Base-by-base conservation (phyloP, 306 rosid species). In the Hylodesmum podocarpum region DNA sequence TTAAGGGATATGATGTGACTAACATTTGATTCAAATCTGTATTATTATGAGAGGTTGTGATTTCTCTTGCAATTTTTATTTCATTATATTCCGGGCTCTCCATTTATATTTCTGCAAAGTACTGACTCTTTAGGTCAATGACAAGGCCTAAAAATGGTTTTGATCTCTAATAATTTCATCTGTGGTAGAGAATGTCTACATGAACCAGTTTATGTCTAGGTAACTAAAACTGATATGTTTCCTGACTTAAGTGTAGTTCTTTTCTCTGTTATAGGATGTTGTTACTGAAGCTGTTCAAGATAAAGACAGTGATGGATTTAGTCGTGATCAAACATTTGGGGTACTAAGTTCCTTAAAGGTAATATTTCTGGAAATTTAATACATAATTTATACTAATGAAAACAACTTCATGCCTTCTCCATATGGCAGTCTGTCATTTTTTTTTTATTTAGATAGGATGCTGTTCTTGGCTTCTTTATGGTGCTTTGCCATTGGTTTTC, bases 261-360 rank as follows among this genome's bases (percentile, higher is more conserved):
- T 55, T 69, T n/a, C 40, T 27, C 39, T 18, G 70, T 77, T 77
- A 36, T 83, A 95, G 99, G 99, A 92, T 12, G 40, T 76, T 50
- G 97, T 87, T 58, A 81, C 82, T 73, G 88, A 70, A 80, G 88
- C 85, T 50, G 67, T 83, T 70, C 84, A 67, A 78, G 84, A 84
- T 82, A 86, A 81, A 80, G 94, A 87, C 58, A 82, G 59, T 72
- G 87, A 87, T 31, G 84, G 79, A 63, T 76, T 77, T 72, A 77
- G 77, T 78, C 86, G 79, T 12, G 85, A 83, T n/a, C 80, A 80
- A 70, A 28, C 73, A 34, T 92, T 88, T 75, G 81, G 64, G 72
- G 73, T 87, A 82, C 89, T 95, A 40, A 79, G 74, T 80, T 83
- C 89, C 28, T 78, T 95, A 67, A 83, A 95, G 99, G 97, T 95